Percentiles rank a stretch among this genome's conserved stretches.
These are phyloP conservation scores for Aspergillus amoenus DNA, from an alignment of 2,329 filamentous ascomycete genomes.

Conservation along the genomic window DNA sequence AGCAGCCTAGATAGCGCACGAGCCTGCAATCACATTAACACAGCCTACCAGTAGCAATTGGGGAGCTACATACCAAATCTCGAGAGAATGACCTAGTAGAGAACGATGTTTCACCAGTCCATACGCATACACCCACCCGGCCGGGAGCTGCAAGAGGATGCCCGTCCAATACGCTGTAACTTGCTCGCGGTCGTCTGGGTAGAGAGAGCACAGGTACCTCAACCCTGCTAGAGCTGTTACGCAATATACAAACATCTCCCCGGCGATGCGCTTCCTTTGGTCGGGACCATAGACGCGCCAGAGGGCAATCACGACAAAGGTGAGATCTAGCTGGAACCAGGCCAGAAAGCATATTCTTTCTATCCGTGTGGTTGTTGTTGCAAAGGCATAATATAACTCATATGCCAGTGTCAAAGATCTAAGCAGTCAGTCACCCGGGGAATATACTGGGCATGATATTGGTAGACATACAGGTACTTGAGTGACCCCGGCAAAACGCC, in stretches of 20 bases:
- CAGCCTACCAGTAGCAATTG: too few relatives aligned
- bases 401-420: conserved; percentile 21
- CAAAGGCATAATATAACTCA: conserved; percentile 20
- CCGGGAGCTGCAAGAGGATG: conserved; percentile 20
- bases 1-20: conserved; percentile 21
- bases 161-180: conserved; percentile 24
- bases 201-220: conserved; percentile 4
- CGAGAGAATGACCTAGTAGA: conserved; percentile 18
- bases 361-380: conserved; percentile 14
- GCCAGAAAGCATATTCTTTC: conserved; percentile 17
- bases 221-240: conserved; percentile 3
- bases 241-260: conserved; percentile 4
- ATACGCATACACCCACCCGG: conserved; percentile 18
- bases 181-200: conserved; percentile 22
- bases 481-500: background rate
- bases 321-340: conserved; percentile 20
- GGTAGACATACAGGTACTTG: conserved; percentile 11
- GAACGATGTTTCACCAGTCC: conserved; percentile 13
- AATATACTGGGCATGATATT: background rate
- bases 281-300: conserved; percentile 9
- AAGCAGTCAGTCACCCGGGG: conserved; percentile 5
- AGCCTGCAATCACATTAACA: conserved; percentile 6
- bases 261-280: conserved; percentile 7
- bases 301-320: conserved; percentile 11
- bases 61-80: conserved; percentile 16